These are phyloP conservation scores for Aspergillus pseudonomiae DNA, from an alignment of 2,329 filamentous ascomycete genomes.

Conservation along the genomic window DNA sequence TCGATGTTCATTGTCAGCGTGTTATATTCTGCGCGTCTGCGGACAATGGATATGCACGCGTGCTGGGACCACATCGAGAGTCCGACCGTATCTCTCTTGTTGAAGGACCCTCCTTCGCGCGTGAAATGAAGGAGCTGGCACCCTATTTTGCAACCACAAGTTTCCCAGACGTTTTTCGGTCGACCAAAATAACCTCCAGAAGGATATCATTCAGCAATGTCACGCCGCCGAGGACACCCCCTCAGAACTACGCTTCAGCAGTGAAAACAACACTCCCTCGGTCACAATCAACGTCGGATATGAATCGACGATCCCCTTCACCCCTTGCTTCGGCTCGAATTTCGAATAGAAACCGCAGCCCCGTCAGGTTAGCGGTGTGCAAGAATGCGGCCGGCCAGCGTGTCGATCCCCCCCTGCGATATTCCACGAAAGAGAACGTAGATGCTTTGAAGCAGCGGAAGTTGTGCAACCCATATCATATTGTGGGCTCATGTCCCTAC, in stretches of 20 bases:
- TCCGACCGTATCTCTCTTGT: constrained; percentile 41
- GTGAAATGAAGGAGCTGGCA: constrained; percentile 38
- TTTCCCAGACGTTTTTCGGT: constrained; percentile 19
- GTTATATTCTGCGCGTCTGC: constrained; percentile 48
- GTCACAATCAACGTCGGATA: neutral
- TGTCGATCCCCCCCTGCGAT: constrained; percentile 30
- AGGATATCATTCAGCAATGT: constrained; percentile 7
- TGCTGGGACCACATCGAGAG: constrained; percentile 38
- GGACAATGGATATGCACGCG: constrained; percentile 48
- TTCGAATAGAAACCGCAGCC: neutral
- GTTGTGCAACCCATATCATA: constrained; percentile 39
- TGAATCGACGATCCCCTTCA: constrained; percentile 2
- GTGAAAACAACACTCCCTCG: constrained; percentile 8
- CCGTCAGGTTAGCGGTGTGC: neutral
- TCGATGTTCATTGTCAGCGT: constrained; percentile 45
- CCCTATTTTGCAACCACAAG: constrained; percentile 15
- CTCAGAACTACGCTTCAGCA: constrained; percentile 20
- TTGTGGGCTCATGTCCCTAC: constrained; percentile 28
- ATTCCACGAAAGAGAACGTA: constrained; percentile 21
- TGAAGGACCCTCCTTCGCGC: constrained; percentile 41
- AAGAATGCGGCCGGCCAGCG: constrained; percentile 15
- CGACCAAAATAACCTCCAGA: constrained; percentile 10
- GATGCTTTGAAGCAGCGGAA: constrained; percentile 31
- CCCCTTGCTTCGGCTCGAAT: neutral
- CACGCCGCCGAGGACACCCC: constrained; percentile 16